Base-by-base conservation (phyloP, 371 early-diverging fungal species). In the Apophysomyces ossiformis region DNA sequence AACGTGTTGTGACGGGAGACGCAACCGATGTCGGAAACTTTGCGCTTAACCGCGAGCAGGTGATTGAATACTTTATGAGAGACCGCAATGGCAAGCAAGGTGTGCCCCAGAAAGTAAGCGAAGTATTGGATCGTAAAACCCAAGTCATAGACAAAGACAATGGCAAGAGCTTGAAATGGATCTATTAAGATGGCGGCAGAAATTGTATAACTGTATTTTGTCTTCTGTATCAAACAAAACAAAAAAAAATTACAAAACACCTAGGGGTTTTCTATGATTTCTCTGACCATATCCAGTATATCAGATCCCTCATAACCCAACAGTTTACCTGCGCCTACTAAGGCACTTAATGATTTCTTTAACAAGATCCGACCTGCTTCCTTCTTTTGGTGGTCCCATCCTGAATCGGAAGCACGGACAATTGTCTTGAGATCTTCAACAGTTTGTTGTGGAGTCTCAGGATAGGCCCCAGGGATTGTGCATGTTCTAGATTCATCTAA, bases 41-140 rank as follows among this genome's bases (percentile, higher is more conserved):
- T 79, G 77, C 87, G 68, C 54, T 89, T 72, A 89, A 85, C 46
- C 77, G 84, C 13, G 73, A 83, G 15, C 92, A 94, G 66, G 85
- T 95, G 8, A 69, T 93, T 3, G 85, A 88, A 21, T 91, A 87
- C 65, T 88, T 91, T 65, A 70, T 84, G 16, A 78, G 78, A 66
- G 84, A 86, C 78, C 83, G 79, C 57, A 78, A 75, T 32, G 77
- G 83, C 60, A 93, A 93, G 77, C 85, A 90, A 63, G 93, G 93
- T 61, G 85, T 90, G n/a, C 69, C 69, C 36, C 79, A 88, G 71
- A 92, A 92, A 77, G 91, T 93, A 26, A 26, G 65, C 44, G 91
- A 89, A 68, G 87, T 91, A 8, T 74, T 92, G 65, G 79, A 82
- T 63, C 83, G 90, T 64, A 89, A 88, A 71, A 87, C 89, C 16